phyloP scores from a whole-genome alignment of 176 grass and related monocot species.

The Paspalum notatum region DNA sequence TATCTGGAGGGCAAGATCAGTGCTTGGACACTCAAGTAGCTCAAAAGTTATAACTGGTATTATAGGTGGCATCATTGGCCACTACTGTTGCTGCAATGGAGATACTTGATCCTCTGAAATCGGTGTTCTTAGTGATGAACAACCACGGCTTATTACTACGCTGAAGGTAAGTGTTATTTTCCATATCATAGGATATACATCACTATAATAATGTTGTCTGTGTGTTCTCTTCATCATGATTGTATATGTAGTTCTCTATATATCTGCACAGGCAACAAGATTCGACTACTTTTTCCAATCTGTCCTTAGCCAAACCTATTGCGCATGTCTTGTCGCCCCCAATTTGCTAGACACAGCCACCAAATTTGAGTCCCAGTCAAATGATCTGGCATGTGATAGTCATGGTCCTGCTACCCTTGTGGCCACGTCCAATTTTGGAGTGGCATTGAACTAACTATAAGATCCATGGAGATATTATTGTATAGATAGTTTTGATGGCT shows the following conservation, averaged over 20 bases:
- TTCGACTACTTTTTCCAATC: not conserved
- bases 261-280: not conserved
- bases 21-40: conserved; percentile 70
- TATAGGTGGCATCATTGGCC: conserved; percentile 79
- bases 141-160: conserved; percentile 82
- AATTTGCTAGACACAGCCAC: not conserved
- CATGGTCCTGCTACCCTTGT: not conserved
- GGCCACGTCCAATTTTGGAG: conserved; percentile 17
- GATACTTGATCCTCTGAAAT: conserved; percentile 98
- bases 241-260: conserved; percentile 4
- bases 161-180: conserved; percentile 61
- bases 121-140: conserved; percentile 80
- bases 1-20: conserved; percentile 73
- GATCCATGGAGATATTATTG: no score
- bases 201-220: not conserved
- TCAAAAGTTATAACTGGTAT: conserved; percentile 72
- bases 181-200: not conserved
- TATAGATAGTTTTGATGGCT: no score
- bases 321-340: conserved; percentile 1
- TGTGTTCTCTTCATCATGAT: conserved; percentile 5
- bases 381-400: not conserved
- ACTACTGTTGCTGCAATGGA: conserved; percentile 96
- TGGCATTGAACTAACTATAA: conserved; percentile 10
- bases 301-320: conserved; percentile 5
- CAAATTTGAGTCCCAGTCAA: conserved; percentile 10